Conservation (phyloP, 768 basidiomycete genomes). For the Hydnum rufescens region DNA sequence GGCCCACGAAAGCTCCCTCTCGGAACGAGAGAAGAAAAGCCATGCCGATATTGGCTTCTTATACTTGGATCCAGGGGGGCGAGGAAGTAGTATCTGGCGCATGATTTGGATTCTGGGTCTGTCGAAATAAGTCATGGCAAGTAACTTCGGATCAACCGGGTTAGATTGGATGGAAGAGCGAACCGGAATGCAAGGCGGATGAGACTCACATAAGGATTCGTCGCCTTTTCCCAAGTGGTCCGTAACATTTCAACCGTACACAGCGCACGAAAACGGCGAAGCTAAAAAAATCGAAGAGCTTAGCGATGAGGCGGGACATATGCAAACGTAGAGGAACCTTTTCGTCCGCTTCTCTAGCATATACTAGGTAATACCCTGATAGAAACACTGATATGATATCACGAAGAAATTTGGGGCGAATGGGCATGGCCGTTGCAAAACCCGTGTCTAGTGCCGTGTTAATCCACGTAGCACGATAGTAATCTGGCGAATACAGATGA, state of each 20-base stretch:
- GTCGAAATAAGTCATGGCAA: conserved; percentile 31
- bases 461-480: conserved; percentile 94
- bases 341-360: conserved; percentile 85
- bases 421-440: conserved; percentile 87
- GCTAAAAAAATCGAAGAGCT: conserved; percentile 25
- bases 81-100: conserved; percentile 62
- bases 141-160: conserved; percentile 30
- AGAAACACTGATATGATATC: conserved; percentile 76
- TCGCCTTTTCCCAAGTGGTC: conserved; percentile 90
- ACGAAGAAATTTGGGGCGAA: conserved; percentile 78
- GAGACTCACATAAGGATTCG: conserved; percentile 64
- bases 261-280: conserved; percentile 77
- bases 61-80: conserved; percentile 57
- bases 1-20: conserved; percentile 37
- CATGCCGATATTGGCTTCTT: conserved; percentile 65
- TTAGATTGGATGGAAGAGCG: not conserved
- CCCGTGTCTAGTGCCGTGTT: conserved; percentile 89
- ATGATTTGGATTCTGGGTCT: conserved; percentile 43
- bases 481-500: conserved; percentile 78
- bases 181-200: not conserved
- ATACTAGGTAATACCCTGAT: conserved; percentile 73
- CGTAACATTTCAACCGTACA: conserved; percentile 95
- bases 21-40: conserved; percentile 61
- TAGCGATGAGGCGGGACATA: not conserved
- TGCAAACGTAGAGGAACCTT: too few relatives aligned